Base-by-base conservation (phyloP, 441 rosid genomes). In the Erysimum cheiri region DNA sequence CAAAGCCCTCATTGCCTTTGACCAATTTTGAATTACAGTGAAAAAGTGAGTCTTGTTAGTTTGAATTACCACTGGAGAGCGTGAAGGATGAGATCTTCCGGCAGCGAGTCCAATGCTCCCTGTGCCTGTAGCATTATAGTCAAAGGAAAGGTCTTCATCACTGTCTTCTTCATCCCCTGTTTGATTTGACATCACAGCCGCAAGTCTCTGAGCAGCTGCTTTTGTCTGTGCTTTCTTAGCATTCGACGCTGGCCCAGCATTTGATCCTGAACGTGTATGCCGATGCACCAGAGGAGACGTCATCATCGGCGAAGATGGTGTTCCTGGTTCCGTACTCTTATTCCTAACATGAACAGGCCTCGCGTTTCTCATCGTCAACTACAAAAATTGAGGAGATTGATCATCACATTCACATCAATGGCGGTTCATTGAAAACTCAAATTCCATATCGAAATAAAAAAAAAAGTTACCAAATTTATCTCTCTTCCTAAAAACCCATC, bases 141-240 rank as follows among this genome's bases (percentile, higher is more conserved):
- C 89, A 53, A 55, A 64, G 14, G 88, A 71, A 64, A 83, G 80
- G 35, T 93, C 92, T 3, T 86, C 95, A 0, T 83, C 96, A 14
- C 84, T 90, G 1, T 77, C 90, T 1, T 84, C 89, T 0, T 84
- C 91, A 15, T 85, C 89, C 0, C 76, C 68, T 8, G 73, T 77
- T 70, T 89, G 84, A 63, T 81, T 77, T 1, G 97, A 83, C 98
- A 91, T 93, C 15, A 89, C 97, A 65, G 92, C 93, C 4, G 98
- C 98, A 58, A 91, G 90, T 86, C 93, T 82, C 63, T 86, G 96
- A 19, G 97, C 96, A 0, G 97, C 97, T 8, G 97, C 96, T 80
- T 89, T 91, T 0, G 98, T 87, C 58, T 89, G 97, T 3, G 95
- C 93, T 72, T 87, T 88, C 80, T 79, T 88, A 52, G 72, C 61